Conservation (phyloP, 2,329 filamentous ascomycete species). For the Aspergillus fumigatiaffinis region DNA sequence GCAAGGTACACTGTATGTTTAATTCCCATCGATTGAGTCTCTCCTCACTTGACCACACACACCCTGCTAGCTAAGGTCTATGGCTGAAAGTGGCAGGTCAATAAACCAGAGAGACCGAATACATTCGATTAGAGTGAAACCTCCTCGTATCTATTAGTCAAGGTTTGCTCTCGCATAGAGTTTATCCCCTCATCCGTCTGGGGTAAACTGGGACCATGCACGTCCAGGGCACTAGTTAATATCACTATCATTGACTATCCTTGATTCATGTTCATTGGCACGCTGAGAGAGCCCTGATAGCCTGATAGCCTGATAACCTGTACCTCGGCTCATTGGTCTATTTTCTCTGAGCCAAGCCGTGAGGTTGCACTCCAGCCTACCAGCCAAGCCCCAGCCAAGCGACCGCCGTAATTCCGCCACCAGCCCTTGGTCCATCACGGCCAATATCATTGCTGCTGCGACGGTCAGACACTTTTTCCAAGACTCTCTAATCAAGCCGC, state of each 20-base stretch:
- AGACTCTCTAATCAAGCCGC: slow-evolving; percentile 2
- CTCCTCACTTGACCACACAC: too few relatives aligned
- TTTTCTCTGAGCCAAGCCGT: slow-evolving; percentile 13
- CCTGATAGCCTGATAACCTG: neutral
- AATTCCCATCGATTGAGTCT: too few relatives aligned
- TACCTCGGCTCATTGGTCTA: neutral
- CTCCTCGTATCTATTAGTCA: neutral
- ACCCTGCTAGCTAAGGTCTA: too few relatives aligned
- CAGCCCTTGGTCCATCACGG: neutral
- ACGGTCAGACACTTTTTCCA: neutral
- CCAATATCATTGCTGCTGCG: neutral
- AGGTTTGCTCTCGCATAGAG: neutral
- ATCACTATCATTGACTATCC: neutral
- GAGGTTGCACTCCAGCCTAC: slow-evolving; percentile 21
- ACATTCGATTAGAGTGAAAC: neutral
- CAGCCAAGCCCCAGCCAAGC: slow-evolving; percentile 20
- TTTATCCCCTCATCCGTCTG: neutral
- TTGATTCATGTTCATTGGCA: neutral
- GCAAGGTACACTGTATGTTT: too few relatives aligned
- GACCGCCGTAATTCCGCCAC: slow-evolving; percentile 1
- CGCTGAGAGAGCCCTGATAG: neutral
- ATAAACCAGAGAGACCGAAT: neutral
- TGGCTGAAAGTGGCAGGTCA: neutral
- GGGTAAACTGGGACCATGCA: neutral
- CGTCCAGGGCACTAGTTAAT: neutral